Percentiles rank a stretch among this genome's conserved stretches.
These are phyloP conservation scores for Gossypium anomalum DNA, from an alignment of 345 rosid species.

Conservation along the genomic window DNA sequence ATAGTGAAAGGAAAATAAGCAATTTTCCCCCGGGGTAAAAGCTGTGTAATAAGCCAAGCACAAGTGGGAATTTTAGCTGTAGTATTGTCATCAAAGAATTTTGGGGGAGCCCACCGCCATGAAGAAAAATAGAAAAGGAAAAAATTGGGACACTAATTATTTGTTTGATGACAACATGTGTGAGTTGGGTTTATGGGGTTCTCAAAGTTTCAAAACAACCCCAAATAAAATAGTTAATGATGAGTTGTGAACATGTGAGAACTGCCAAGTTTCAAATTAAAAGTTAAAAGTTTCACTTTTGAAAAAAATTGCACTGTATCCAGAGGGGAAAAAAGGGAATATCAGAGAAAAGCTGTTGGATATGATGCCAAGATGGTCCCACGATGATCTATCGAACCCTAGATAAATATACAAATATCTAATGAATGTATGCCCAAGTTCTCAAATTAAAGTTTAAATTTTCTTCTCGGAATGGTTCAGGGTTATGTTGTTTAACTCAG, in stretches of 20 bases:
- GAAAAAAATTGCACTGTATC: not conserved
- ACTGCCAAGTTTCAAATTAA: not conserved
- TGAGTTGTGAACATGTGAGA: slow-evolving; percentile 35
- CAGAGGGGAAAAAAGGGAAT: not conserved
- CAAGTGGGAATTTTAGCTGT: slow-evolving; percentile 36
- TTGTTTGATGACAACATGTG: slow-evolving; percentile 33
- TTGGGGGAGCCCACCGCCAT: slow-evolving; percentile 18
- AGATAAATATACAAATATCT: slow-evolving; percentile 1
- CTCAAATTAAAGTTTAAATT: no score
- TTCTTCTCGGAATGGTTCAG: not conserved
- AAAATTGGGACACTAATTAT: slow-evolving; percentile 10
- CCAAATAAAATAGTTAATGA: slow-evolving; percentile 9
- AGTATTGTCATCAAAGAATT: slow-evolving; percentile 7
- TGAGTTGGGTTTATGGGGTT: slow-evolving; percentile 17
- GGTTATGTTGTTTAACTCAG: no score
- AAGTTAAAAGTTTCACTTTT: not conserved
- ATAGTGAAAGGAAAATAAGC: slow-evolving; percentile 1
- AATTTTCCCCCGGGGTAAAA: not conserved
- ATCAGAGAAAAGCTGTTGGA: slow-evolving; percentile 10
- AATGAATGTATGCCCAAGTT: not conserved
- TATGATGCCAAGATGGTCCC: slow-evolving; percentile 13
- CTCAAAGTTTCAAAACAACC: slow-evolving; percentile 11
- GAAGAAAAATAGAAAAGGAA: not conserved
- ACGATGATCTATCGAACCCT: not conserved
- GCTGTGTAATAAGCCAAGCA: slow-evolving; percentile 20